Percentiles rank a stretch among this genome's conserved stretches.
Evolutionary conservation across 1,139 yeast genomes (phyloP).

Genomic region (Arxiozyma telluris): DNA sequence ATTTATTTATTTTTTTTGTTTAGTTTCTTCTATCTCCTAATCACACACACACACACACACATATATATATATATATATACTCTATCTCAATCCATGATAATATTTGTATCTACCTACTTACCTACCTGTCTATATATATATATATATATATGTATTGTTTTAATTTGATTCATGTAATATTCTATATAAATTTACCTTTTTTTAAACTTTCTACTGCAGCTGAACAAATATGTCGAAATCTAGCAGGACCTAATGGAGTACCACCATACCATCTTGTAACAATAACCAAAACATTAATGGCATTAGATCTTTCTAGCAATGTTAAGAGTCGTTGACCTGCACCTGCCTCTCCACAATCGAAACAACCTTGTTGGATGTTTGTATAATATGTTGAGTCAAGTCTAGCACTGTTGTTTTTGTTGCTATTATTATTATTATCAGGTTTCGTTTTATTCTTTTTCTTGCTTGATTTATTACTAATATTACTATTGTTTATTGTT

Average conservation of each 20-base stretch:
- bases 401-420: neutral
- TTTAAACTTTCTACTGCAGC: constrained; percentile 40
- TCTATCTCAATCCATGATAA: too few species aligned
- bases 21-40: neutral
- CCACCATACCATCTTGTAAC: constrained; percentile 76
- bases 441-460: constrained; percentile 7
- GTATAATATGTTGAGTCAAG: neutral
- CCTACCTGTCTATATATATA: too few species aligned
- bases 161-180: constrained; percentile 17
- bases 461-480: constrained; percentile 1
- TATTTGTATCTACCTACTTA: too few species aligned
- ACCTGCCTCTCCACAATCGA: constrained; percentile 60
- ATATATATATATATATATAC: too few species aligned
- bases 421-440: constrained; percentile 6
- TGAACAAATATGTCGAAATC: constrained; percentile 55
- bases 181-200: constrained; percentile 20
- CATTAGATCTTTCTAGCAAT: constrained; percentile 38
- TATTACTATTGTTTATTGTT: neutral
- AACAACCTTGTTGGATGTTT: constrained; percentile 44
- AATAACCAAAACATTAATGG: constrained; percentile 48
- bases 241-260: constrained; percentile 50
- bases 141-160: neutral
- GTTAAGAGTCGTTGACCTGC: constrained; percentile 51
- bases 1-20: neutral
- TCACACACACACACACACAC: too few species aligned